Evolutionary conservation across 1,284 basidiomycete species (phyloP), one percentile per base, ranked within the genome.

Genomic region (Cryptococcus floricola): DNA sequence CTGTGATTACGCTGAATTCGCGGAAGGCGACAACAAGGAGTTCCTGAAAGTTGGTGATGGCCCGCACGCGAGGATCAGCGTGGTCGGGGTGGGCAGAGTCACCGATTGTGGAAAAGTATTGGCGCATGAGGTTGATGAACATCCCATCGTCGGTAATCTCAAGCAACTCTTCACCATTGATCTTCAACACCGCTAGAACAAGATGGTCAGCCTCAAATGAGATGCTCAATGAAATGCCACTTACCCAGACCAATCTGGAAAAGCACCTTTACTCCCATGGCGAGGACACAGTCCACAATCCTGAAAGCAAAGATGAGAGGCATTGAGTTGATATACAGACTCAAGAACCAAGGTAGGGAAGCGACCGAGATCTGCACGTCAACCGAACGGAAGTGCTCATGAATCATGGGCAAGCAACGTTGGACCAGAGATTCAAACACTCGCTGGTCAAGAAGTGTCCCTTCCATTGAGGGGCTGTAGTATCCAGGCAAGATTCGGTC

Each of bases 291-390:
- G 74, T 99, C 96, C 2, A 97, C 91, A 70, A 99, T 93, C 47
- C 96, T 85, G 81, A 98, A 98, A 0, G 96, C 95, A 71, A 98
- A 98, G 48, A 98, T 87, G 85, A 98, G 89, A 0, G 96, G 96
- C 92, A 98, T 97, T 67, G 91, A 95, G 78, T 98, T 98, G 79
- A 98, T 98, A 75, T 74, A 93, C 85, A 95, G 79, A 71, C 90
- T 92, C 66, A 98, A 79, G 81, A 99, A 98, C 96, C 96, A 99
- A 12, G 96, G 96, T 31, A 99, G 77, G 2, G 92, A 96, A 1
- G 96, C 96, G 12, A 99, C 92, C 6, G 91, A 96, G 37, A 98
- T 84, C 70, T 98, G 95, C 8, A 98, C 94, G 69, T 98, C 96
- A 48, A 96, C 91, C 19, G 79, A 80, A 61, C 85, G 82, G 78